Evolutionary conservation across 2,329 filamentous ascomycete species (phyloP), one percentile per base, ranked within the genome.

Genomic region (Colletotrichum lindemuthianum): DNA sequence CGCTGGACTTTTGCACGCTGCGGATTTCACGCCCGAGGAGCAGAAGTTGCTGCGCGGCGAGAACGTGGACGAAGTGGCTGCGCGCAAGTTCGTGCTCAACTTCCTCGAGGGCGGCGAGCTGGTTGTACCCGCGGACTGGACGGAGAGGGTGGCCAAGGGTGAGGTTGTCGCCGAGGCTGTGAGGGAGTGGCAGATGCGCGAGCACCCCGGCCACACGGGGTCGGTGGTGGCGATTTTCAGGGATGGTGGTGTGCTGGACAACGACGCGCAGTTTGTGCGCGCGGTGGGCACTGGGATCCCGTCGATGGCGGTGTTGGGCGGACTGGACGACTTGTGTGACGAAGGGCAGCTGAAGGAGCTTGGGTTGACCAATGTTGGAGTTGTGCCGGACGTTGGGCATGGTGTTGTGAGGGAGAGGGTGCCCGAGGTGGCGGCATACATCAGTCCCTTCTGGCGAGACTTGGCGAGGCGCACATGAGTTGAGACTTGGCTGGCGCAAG

Each of bases 161-260:
- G 77, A 83, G 44, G 70, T 86, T 0, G 82, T 85, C 1, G 78
- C 82, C 0, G 75, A 81, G 61, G 82, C 81, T 0, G 69, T 86
- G 2, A 71, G 75, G n/a, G 76, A 77, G 0, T 86, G 84, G 84
- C 74, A 85, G 69, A 75, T 79, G 70, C 70, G 67, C 9, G 69
- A 81, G 7, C 84, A 86, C 67, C 24, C 66, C 2, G 83, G 83
- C 0, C 82, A 86, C 65, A 16, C 67, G 3, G 78, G 78, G 0
- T 81, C 78, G 39, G 79, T 86, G 1, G 75, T 84, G 15, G 79
- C 72, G 0, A 76, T 84, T 0, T 74, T 84, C 6, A 75, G 82
- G 45, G 79, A 86, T 50, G 83, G 78, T 0, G 78, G 78, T 0
- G 74, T 80, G 1, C 68, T 79, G 57, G 81, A 81, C 68, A 69